Percentiles rank a stretch among this genome's conserved stretches.
phyloP scores from a whole-genome alignment of 1,284 basidiomycete species.

The Stygiomarasmius scandens region DNA sequence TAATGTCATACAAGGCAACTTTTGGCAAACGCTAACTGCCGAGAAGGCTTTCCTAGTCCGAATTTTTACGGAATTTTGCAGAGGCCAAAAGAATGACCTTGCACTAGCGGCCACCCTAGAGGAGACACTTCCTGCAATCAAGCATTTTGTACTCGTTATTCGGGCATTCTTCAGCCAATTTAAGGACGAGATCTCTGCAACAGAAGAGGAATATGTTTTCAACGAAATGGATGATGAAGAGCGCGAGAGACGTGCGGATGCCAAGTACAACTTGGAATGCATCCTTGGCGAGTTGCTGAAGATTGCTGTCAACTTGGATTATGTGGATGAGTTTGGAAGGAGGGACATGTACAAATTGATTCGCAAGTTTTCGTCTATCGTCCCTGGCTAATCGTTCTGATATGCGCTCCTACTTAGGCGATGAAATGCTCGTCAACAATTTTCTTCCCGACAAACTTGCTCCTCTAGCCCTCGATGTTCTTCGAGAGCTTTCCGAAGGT shows the following conservation, averaged over 20 bases:
- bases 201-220: conserved; percentile 36
- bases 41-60: conserved; percentile 85
- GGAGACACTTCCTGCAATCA: conserved; percentile 80
- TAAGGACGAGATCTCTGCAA: conserved; percentile 42
- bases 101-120: conserved; percentile 74
- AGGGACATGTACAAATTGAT: conserved; percentile 89
- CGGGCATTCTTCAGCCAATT: conserved; percentile 75
- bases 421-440: conserved; percentile 82
- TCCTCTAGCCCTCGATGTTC: conserved; percentile 81
- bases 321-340: conserved; percentile 90
- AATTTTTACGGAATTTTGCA: conserved; percentile 83
- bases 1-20: conserved; percentile 30
- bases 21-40: conserved; percentile 75
- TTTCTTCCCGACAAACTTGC: conserved; percentile 77
- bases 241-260: conserved; percentile 39
- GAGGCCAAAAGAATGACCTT: conserved; percentile 52
- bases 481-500: conserved; percentile 74
- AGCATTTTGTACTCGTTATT: conserved; percentile 80
- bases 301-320: conserved; percentile 85
- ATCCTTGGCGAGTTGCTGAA: conserved; percentile 79
- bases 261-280: conserved; percentile 48
- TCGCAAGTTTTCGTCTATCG: conserved; percentile 50
- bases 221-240: conserved; percentile 44
- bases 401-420: conserved; percentile 43
- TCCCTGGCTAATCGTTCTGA: conserved; percentile 2